Conservation (phyloP, 768 basidiomycete species). For the Arthromyces matolae region DNA sequence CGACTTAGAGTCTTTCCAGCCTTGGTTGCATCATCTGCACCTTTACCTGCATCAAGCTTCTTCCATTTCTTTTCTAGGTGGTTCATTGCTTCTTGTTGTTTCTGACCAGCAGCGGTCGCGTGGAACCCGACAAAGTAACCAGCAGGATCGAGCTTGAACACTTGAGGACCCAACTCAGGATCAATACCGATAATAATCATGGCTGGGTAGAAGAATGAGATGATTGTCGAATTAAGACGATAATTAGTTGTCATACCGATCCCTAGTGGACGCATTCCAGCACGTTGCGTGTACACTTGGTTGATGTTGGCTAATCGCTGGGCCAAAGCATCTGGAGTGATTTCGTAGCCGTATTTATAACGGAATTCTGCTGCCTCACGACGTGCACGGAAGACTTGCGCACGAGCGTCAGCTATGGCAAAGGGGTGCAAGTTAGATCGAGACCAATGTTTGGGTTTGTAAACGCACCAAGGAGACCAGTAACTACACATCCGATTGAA, state of each 20-base stretch:
- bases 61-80: slow-evolving; percentile 99
- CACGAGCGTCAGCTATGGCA: slow-evolving; percentile 79
- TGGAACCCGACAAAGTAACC: slow-evolving; percentile 99
- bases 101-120: slow-evolving; percentile 92
- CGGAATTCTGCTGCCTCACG: slow-evolving; percentile 89
- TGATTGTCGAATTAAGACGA: neutral
- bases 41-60: slow-evolving; percentile 75
- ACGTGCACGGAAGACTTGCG: slow-evolving; percentile 84
- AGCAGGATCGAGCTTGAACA: slow-evolving; percentile 97
- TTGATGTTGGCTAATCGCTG: slow-evolving; percentile 96
- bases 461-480: slow-evolving; percentile 83
- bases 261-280: slow-evolving; percentile 94
- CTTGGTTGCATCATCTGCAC: slow-evolving; percentile 72
- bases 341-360: slow-evolving; percentile 97
- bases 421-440: neutral
- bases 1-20: slow-evolving; percentile 73
- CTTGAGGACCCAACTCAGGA: slow-evolving; percentile 88
- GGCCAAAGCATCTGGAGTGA: slow-evolving; percentile 94
- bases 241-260: slow-evolving; percentile 60
- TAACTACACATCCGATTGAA: slow-evolving; percentile 96
- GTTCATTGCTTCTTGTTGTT: slow-evolving; percentile 98
- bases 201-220: slow-evolving; percentile 41
- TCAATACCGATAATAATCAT: slow-evolving; percentile 96
- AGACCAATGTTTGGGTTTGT: neutral
- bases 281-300: slow-evolving; percentile 97